Percentiles rank a stretch among this genome's conserved stretches.
These are phyloP conservation scores for Thraustochytrium striatum DNA, from an alignment of 352 stramenopile species.

Conservation along the genomic window DNA sequence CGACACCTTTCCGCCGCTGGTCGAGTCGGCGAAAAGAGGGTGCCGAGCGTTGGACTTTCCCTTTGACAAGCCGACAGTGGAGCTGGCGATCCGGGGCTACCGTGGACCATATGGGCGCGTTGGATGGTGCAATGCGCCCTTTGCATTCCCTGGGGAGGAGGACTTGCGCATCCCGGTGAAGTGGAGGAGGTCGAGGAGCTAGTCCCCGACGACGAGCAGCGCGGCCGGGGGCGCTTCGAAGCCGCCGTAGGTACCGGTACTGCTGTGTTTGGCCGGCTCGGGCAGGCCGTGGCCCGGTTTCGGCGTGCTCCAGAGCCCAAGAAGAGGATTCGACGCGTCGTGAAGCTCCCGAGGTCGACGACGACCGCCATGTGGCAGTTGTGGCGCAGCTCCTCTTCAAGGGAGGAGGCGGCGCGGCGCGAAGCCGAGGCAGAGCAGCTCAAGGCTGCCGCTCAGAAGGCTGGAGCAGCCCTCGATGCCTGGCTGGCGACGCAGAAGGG, in stretches of 20 bases:
- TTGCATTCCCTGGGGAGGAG: neutral
- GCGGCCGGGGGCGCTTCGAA: too few species aligned
- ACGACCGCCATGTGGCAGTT: neutral
- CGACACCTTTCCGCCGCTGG: neutral
- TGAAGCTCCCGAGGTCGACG: neutral
- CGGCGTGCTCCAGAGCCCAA: too few species aligned
- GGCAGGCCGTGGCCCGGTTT: too few species aligned
- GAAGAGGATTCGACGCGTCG: too few species aligned
- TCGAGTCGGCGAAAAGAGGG: neutral
- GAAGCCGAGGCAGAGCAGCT: neutral
- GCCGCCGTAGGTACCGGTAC: too few species aligned
- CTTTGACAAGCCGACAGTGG: slow-evolving; percentile 2
- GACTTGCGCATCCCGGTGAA: neutral
- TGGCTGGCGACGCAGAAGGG: neutral
- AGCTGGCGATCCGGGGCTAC: neutral
- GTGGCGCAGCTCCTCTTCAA: slow-evolving; percentile 15
- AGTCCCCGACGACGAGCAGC: neutral
- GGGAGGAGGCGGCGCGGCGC: neutral
- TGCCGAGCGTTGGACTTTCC: neutral
- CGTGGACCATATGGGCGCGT: neutral
- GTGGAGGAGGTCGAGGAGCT: neutral
- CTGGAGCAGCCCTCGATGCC: neutral
- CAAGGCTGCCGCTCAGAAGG: neutral
- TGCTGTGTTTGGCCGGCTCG: too few species aligned
- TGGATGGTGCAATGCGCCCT: neutral